Conservation (phyloP, 2,329 filamentous ascomycete species). For the Fusarium oligoseptatum region DNA sequence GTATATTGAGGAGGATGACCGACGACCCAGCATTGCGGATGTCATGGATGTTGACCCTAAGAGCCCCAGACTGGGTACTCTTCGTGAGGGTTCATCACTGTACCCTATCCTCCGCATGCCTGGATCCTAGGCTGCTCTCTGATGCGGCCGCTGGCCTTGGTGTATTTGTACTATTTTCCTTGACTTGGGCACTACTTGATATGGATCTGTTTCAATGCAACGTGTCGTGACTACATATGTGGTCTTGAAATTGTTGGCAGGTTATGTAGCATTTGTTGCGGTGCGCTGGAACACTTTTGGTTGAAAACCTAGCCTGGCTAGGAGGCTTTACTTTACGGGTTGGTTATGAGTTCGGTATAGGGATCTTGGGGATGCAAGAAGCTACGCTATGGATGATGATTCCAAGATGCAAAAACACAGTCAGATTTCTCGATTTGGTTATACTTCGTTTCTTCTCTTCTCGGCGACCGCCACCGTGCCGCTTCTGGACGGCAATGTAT, state of each 20-base stretch:
- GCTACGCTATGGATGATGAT: slow-evolving; percentile 9
- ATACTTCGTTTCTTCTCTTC: slow-evolving; percentile 8
- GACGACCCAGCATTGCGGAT: slow-evolving; percentile 42
- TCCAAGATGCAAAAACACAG: slow-evolving; percentile 1
- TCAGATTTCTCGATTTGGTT: slow-evolving; percentile 4
- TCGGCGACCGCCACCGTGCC: not conserved
- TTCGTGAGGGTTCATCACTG: slow-evolving; percentile 52
- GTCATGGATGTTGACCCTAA: slow-evolving; percentile 55
- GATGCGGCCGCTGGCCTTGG: slow-evolving; percentile 25
- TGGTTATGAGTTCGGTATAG: slow-evolving; percentile 10
- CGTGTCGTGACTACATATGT: slow-evolving; percentile 3
- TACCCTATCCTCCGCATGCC: slow-evolving; percentile 58
- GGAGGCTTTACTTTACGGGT: not conserved
- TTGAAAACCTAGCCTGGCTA: slow-evolving; percentile 1
- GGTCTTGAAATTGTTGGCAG: slow-evolving; percentile 1
- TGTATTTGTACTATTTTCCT: slow-evolving; percentile 42
- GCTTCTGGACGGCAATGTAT: not conserved
- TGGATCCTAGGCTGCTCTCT: slow-evolving; percentile 44
- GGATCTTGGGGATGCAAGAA: slow-evolving; percentile 2
- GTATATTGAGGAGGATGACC: slow-evolving; percentile 56
- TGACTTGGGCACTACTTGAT: slow-evolving; percentile 3
- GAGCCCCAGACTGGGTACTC: slow-evolving; percentile 46
- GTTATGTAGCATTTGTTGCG: slow-evolving; percentile 6
- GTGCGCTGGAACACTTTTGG: slow-evolving; percentile 5
- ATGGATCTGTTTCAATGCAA: slow-evolving; percentile 4